These are phyloP conservation scores for Mycena kentingensis DNA, from an alignment of 768 basidiomycete genomes.

Conservation along the genomic window DNA sequence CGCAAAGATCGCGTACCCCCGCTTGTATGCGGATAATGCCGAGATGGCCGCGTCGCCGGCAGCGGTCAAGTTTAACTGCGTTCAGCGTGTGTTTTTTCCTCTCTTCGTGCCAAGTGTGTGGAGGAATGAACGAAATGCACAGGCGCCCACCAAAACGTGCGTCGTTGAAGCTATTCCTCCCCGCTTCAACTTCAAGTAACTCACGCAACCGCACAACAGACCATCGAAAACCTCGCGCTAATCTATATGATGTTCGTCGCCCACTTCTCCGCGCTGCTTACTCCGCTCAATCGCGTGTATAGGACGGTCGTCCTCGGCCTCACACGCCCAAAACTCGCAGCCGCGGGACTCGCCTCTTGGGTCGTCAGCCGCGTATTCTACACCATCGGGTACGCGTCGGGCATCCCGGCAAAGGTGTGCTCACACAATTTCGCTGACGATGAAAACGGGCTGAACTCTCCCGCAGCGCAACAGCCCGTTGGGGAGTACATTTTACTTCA, in stretches of 20 bases:
- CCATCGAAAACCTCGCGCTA: slow-evolving; percentile 12
- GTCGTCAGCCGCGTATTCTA: slow-evolving; percentile 44
- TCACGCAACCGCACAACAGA: slow-evolving; percentile 2
- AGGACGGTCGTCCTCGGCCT: slow-evolving; percentile 46
- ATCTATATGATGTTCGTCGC: slow-evolving; percentile 9
- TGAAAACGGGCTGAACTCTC: neutral
- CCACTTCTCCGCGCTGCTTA: neutral
- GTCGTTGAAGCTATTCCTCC: neutral
- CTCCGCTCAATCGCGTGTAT: neutral
- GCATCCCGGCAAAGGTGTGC: slow-evolving; percentile 43
- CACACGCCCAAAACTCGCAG: slow-evolving; percentile 43
- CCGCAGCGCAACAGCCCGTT: slow-evolving; percentile 10
- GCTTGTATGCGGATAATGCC: slow-evolving; percentile 38
- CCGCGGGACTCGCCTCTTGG: slow-evolving; percentile 43
- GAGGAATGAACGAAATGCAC: no score
- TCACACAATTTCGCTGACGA: neutral
- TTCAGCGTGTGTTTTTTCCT: slow-evolving; percentile 27
- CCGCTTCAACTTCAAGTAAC: neutral
- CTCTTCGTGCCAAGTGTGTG: no score
- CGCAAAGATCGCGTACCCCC: slow-evolving; percentile 34
- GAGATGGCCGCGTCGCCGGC: slow-evolving; percentile 30
- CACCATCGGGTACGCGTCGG: slow-evolving; percentile 48
- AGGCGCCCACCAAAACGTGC: slow-evolving; percentile 9
- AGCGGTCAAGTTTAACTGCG: slow-evolving; percentile 36
- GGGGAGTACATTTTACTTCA: neutral